Conservation (phyloP, 2,329 filamentous ascomycete genomes). For the Xylogone sp. region DNA sequence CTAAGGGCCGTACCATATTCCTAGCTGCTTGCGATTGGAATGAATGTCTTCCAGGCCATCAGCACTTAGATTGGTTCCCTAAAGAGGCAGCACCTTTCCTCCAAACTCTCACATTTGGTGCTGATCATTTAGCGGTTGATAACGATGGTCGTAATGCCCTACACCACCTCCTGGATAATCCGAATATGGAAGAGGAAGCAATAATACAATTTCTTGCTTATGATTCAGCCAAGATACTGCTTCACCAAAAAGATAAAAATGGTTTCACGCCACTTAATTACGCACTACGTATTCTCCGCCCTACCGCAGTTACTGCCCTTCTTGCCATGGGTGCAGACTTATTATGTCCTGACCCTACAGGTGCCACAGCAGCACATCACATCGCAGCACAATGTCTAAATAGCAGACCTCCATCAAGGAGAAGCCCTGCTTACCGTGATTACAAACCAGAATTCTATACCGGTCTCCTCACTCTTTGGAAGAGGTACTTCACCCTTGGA, state of each 20-base stretch:
- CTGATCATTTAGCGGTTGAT: slow-evolving; percentile 9
- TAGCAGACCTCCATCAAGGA: not conserved
- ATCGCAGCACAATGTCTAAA: slow-evolving; percentile 15
- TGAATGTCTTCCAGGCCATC: slow-evolving; percentile 10
- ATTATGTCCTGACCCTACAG: slow-evolving; percentile 13
- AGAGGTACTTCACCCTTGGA: slow-evolving; percentile 10
- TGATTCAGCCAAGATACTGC: slow-evolving; percentile 7
- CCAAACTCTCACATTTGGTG: slow-evolving; percentile 8
- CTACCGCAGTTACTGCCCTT: slow-evolving; percentile 6
- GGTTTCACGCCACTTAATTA: slow-evolving; percentile 9
- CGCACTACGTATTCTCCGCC: slow-evolving; percentile 9
- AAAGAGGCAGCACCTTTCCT: slow-evolving; percentile 11
- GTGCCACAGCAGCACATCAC: slow-evolving; percentile 18
- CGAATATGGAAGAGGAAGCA: slow-evolving; percentile 15
- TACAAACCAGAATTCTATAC: slow-evolving; percentile 7
- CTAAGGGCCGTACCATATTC: slow-evolving; percentile 15
- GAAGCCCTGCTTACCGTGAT: not conserved
- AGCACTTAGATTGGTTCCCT: slow-evolving; percentile 6
- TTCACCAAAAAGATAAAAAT: slow-evolving; percentile 7
- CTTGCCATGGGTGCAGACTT: slow-evolving; percentile 16
- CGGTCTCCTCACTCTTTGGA: slow-evolving; percentile 13
- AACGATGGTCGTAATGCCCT: slow-evolving; percentile 12
- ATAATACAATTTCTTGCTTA: slow-evolving; percentile 16
- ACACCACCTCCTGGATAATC: slow-evolving; percentile 18
- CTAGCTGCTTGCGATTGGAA: slow-evolving; percentile 16